A percentile compares a stretch with the other conserved stretches of the same genome.
Conservation (phyloP, 2,329 filamentous ascomycete genomes). For the Aureobasidium sp. region DNA sequence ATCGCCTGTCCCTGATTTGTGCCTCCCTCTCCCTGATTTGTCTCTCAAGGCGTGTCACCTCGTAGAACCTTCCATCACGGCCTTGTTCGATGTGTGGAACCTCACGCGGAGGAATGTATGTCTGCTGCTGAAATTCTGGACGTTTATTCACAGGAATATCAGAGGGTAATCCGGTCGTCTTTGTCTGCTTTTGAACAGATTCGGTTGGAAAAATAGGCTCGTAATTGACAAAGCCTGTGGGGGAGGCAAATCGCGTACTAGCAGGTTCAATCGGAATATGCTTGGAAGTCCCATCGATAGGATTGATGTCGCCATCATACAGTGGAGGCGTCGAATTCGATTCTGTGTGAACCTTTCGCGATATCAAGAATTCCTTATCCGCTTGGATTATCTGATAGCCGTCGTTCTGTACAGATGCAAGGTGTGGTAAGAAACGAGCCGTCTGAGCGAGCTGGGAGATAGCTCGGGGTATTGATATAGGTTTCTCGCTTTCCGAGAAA, state of each 20-base stretch:
- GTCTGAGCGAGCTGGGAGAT: slow-evolving; percentile 56
- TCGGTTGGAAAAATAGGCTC: slow-evolving; percentile 30
- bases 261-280: slow-evolving; percentile 21
- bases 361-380: slow-evolving; percentile 56
- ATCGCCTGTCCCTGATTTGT: slow-evolving; percentile 30
- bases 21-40: slow-evolving; percentile 24
- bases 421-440: slow-evolving; percentile 58
- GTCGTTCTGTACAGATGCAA: slow-evolving; percentile 50
- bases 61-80: neutral
- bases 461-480: slow-evolving; percentile 53
- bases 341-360: slow-evolving; percentile 50
- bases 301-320: slow-evolving; percentile 39
- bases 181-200: neutral
- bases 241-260: slow-evolving; percentile 55
- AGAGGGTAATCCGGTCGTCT: neutral
- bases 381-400: slow-evolving; percentile 64
- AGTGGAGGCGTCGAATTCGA: slow-evolving; percentile 12
- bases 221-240: slow-evolving; percentile 60
- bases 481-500: slow-evolving; percentile 45
- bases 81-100: no score
- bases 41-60: neutral
- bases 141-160: neutral
- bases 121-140: slow-evolving; percentile 35
- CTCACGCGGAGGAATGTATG: slow-evolving; percentile 32
- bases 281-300: slow-evolving; percentile 43